Base-by-base conservation (phyloP, 352 stramenopile species). In the Pythium brassicae region DNA sequence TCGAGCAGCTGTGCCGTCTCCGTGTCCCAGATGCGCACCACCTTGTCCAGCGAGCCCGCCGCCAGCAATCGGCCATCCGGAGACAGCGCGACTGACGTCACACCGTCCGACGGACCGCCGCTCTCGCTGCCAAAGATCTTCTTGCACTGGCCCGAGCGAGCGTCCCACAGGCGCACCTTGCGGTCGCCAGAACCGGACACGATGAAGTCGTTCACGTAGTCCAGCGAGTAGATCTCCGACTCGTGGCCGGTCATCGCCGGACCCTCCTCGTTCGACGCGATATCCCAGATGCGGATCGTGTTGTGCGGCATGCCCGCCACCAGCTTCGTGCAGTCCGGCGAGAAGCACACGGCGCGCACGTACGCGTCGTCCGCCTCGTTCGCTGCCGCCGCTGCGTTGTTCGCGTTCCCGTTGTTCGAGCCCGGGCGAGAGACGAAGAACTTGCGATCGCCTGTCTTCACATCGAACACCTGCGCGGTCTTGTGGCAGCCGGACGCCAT, bases 261-360 rank as follows among this genome's bases (percentile, higher is more conserved):
- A 22, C 76, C 82, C 78, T 94, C 84, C 50, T 94, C 83, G 57
- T 94, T 91, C 40, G 84, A 79, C 9, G 76, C 84, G 61, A 94
- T 94, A 58, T 94, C 84, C 84, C 84, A 94, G 42, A 91, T 78
- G 22, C 83, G 80, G 53, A 94, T 94, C 9, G 84, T 94, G 64
- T 92, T 92, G 60, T 92, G 84, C 26, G 82, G 84, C 84, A 94
- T 94, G 40, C 84, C 84, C n/a, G 84, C 84, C 25, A 92, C 78
- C 1, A 94, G 65, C 70, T 94, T 92, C 7, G 79, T 86, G 55
- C 80, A 89, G 55, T 92, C 84, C 0, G 82, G 84, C 48, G 84
- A 94, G 53, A 94, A 94, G 50, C 82, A 91, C 32, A 94, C 84
- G 10, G 84, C 83, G 42, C 84, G 82, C 14, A 94, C 83, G 51